Percentiles rank a stretch among this genome's conserved stretches.
Conservation (phyloP, 2,329 filamentous ascomycete genomes). For the Pseudocercospora vitis region DNA sequence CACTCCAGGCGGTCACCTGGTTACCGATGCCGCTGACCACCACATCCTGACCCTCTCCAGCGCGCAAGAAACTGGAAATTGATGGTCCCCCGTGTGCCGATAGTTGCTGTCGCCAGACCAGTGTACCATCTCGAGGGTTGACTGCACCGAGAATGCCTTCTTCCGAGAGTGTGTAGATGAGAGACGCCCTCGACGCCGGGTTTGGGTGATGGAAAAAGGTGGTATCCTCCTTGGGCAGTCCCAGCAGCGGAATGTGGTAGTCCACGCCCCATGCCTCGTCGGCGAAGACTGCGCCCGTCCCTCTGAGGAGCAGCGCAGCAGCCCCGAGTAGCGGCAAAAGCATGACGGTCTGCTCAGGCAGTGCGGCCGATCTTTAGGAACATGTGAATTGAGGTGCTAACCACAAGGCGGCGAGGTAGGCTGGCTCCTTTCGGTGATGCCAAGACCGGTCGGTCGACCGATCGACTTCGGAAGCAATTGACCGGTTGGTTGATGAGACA, state of each 20-base stretch:
- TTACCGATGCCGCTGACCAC: slow-evolving; percentile 71
- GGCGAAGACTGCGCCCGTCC: slow-evolving; percentile 70
- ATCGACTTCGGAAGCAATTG: too few relatives aligned
- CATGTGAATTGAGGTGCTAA: neutral
- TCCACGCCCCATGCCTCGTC: slow-evolving; percentile 92
- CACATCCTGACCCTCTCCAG: slow-evolving; percentile 76
- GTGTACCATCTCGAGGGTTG: slow-evolving; percentile 78
- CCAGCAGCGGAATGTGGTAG: slow-evolving; percentile 88
- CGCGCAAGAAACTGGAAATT: slow-evolving; percentile 56
- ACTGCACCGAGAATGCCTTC: slow-evolving; percentile 80
- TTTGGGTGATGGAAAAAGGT: slow-evolving; percentile 94
- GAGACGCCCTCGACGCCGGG: slow-evolving; percentile 76
- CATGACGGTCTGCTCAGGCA: slow-evolving; percentile 21
- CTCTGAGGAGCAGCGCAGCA: slow-evolving; percentile 48
- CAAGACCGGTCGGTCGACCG: too few relatives aligned
- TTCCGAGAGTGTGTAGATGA: slow-evolving; percentile 89
- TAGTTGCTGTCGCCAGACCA: slow-evolving; percentile 84
- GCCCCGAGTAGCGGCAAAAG: slow-evolving; percentile 29
- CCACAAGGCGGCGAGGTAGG: too few relatives aligned
- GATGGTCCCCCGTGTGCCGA: slow-evolving; percentile 41
- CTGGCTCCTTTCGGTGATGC: neutral
- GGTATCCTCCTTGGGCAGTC: slow-evolving; percentile 74
- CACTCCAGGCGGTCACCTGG: slow-evolving; percentile 78
- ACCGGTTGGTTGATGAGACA: neutral
- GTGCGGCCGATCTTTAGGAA: neutral